Percentiles rank a stretch among this genome's conserved stretches.
These are phyloP conservation scores for Sclerotiophoma versabilis DNA, from an alignment of 2,329 filamentous ascomycete genomes.

Conservation along the genomic window DNA sequence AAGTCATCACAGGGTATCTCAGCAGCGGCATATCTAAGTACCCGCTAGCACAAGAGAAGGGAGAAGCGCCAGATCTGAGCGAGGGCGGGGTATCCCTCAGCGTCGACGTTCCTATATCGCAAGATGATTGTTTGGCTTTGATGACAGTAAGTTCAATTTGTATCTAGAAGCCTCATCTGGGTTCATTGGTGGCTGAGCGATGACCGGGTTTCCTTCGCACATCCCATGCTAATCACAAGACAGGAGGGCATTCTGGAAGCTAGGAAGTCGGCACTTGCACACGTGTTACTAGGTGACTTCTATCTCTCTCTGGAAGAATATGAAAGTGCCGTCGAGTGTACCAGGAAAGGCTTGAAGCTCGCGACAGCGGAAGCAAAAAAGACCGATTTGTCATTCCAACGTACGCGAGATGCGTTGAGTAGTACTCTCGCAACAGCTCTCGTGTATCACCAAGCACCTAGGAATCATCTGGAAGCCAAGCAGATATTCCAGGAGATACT, in stretches of 20 bases:
- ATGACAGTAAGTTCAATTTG: constrained; percentile 63
- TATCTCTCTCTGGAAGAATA: constrained; percentile 87
- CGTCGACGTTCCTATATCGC: constrained; percentile 65
- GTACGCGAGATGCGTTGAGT: constrained; percentile 75
- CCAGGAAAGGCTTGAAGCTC: constrained; percentile 74
- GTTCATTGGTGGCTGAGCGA: neutral
- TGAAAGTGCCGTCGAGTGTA: constrained; percentile 78
- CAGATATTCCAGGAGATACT: constrained; percentile 84
- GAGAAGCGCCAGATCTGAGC: constrained; percentile 54
- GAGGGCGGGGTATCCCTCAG: constrained; percentile 48
- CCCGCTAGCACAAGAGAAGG: constrained; percentile 55
- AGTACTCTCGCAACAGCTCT: constrained; percentile 84
- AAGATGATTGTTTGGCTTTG: constrained; percentile 80
- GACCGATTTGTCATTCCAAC: constrained; percentile 71
- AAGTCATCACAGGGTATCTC: constrained; percentile 82
- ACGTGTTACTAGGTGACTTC: constrained; percentile 82
- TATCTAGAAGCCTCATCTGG: neutral
- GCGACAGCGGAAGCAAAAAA: constrained; percentile 67
- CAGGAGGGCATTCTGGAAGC: constrained; percentile 57
- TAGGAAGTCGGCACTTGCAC: constrained; percentile 76
- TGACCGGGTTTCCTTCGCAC: neutral
- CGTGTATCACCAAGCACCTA: constrained; percentile 87
- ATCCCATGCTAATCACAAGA: constrained; percentile 9
- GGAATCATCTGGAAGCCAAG: constrained; percentile 88
- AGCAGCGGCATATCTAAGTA: constrained; percentile 86